Conservation (phyloP, 306 rosid species). For the Neltuma alba region DNA sequence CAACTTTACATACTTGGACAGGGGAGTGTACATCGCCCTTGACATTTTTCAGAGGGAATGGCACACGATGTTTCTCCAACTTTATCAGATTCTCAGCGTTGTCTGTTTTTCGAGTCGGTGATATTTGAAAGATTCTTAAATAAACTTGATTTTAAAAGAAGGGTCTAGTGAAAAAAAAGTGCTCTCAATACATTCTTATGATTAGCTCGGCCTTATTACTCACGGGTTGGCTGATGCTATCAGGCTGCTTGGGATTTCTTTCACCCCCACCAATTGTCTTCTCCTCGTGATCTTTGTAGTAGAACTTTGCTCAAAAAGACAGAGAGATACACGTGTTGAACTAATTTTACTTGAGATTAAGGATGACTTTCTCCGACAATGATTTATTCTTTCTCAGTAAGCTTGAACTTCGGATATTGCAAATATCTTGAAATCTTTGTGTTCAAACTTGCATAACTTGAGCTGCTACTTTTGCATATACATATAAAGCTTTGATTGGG, state of each 20-base stretch:
- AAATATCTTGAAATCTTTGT: not conserved
- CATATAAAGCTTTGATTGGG: not conserved
- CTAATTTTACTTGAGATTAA: not conserved
- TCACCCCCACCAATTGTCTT: not conserved
- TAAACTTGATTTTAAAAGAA: not conserved
- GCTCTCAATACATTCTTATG: not conserved
- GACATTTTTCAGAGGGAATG: constrained; percentile 3
- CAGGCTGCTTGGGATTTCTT: too few species aligned
- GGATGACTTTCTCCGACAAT: not conserved
- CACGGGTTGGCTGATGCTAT: too few species aligned
- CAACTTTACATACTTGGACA: constrained; percentile 22
- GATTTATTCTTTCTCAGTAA: not conserved
- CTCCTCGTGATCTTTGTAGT: not conserved
- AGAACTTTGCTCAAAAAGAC: not conserved
- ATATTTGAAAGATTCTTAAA: constrained; percentile 16
- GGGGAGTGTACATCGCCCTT: constrained; percentile 23
- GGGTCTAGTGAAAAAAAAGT: not conserved
- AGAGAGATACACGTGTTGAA: not conserved
- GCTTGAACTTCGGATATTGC: not conserved
- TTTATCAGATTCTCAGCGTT: constrained; percentile 43
- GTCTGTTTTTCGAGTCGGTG: constrained; percentile 36
- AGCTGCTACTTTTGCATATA: not conserved
- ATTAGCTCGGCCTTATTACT: not conserved
- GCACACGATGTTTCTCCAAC: not conserved
- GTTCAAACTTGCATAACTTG: not conserved